phyloP scores from a whole-genome alignment of 2,329 filamentous ascomycete genomes.

The Epichloe scottii region DNA sequence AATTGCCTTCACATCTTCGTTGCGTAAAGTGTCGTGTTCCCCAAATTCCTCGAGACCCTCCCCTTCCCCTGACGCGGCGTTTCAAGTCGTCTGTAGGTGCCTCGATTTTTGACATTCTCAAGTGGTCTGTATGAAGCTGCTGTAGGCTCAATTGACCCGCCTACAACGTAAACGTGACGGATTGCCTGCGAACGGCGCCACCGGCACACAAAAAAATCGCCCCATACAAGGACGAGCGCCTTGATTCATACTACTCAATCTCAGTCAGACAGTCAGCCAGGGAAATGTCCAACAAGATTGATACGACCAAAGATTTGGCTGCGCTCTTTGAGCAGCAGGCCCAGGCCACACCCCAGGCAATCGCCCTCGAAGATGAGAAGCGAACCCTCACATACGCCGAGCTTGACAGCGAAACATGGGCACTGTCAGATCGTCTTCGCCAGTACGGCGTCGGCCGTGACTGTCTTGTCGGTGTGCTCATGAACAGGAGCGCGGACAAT shows the following conservation, averaged over 20 bases:
- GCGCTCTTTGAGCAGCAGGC: constrained; percentile 61
- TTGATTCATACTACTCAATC: background rate
- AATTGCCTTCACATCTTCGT: too few species aligned
- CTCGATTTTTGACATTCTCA: background rate
- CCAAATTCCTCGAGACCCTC: too few species aligned
- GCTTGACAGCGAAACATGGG: constrained; percentile 53
- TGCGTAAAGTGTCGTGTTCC: too few species aligned
- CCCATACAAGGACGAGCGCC: background rate
- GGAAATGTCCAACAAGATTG: constrained; percentile 51
- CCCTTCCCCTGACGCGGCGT: background rate
- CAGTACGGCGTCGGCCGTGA: constrained; percentile 59
- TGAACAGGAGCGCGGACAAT: constrained; percentile 65
- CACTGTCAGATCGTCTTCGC: constrained; percentile 52
- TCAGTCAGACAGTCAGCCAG: too few species aligned
- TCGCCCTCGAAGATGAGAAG: constrained; percentile 60
- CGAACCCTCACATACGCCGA: constrained; percentile 58
- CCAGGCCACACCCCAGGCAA: constrained; percentile 50
- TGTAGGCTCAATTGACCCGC: background rate
- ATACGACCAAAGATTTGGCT: constrained; percentile 59
- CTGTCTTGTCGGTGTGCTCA: constrained; percentile 60
- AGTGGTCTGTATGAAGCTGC: background rate
- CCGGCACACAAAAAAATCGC: background rate
- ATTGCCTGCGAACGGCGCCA: background rate
- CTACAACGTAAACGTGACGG: background rate
- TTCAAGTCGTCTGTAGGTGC: background rate